These are phyloP conservation scores for Coemansia umbellata DNA, from an alignment of 192 early-diverging fungal genomes.

Conservation along the genomic window DNA sequence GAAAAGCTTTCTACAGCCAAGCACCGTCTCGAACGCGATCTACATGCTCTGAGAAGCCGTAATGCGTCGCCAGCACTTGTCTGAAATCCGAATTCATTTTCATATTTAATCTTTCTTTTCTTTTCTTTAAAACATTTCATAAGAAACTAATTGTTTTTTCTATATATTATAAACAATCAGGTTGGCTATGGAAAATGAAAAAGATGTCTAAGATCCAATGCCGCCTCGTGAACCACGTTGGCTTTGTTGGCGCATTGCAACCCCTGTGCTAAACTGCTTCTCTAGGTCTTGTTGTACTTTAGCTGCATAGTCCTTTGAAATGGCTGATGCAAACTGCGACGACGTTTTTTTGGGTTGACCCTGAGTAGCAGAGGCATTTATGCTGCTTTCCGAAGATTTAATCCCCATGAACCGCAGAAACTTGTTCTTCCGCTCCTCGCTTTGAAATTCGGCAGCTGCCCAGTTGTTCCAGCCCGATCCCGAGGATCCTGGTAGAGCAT, in stretches of 20 bases:
- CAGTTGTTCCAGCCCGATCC: conserved; percentile 46
- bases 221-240: conserved; percentile 35
- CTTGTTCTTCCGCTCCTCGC: conserved; percentile 42
- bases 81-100: background rate
- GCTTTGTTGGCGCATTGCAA: conserved; percentile 27
- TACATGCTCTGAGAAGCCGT: conserved; percentile 38
- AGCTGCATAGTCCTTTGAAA: conserved; percentile 26
- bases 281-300: conserved; percentile 39
- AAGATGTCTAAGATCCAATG: conserved; percentile 26
- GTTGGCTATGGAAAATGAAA: background rate
- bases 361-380: background rate
- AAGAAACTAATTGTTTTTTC: background rate
- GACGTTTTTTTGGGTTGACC: background rate
- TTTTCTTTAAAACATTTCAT: background rate
- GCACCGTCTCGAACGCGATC: conserved; percentile 48
- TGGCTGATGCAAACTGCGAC: conserved; percentile 45
- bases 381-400: background rate
- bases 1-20: conserved; percentile 38
- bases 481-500: background rate
- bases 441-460: conserved; percentile 34
- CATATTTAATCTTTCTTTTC: conserved; percentile 3
- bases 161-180: background rate
- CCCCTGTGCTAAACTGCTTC: conserved; percentile 38
- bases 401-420: conserved; percentile 49
- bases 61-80: conserved; percentile 36